Evolutionary conservation across 179 eudicot species (phyloP).

Genomic region (Vitellaria paradoxa): DNA sequence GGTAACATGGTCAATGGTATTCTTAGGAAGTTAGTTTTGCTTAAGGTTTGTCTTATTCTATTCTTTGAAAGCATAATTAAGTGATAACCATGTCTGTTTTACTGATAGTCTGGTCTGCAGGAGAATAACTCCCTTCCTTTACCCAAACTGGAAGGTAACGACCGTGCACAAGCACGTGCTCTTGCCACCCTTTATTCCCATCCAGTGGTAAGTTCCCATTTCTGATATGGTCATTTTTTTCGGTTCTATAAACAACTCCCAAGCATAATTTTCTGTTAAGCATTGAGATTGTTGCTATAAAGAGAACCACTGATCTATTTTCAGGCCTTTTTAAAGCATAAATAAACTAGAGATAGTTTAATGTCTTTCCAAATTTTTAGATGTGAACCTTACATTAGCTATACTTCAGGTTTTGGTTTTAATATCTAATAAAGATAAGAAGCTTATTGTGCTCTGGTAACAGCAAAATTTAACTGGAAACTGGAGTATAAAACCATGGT

Average conservation of each 20-base stretch:
- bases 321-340: neutral
- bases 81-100: neutral
- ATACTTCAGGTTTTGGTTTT: conserved; percentile 3
- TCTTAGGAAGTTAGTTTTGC: conserved; percentile 71
- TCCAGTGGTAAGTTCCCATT: conserved; percentile 80
- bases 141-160: conserved; percentile 75
- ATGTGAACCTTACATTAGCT: neutral
- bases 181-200: conserved; percentile 94
- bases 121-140: conserved; percentile 76
- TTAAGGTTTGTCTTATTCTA: conserved; percentile 51
- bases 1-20: conserved; percentile 98
- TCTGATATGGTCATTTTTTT: neutral
- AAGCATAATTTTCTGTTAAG: neutral
- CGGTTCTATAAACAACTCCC: neutral
- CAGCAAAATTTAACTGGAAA: neutral
- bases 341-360: neutral
- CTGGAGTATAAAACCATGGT: conserved; percentile 1
- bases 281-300: conserved; percentile 3
- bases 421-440: no score
- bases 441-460: no score
- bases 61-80: neutral
- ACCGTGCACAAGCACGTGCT: conserved; percentile 85
- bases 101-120: conserved; percentile 33
- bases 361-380: neutral
- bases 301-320: neutral